phyloP scores from a whole-genome alignment of 148 eudicot species.

The Rhododendron molle region DNA sequence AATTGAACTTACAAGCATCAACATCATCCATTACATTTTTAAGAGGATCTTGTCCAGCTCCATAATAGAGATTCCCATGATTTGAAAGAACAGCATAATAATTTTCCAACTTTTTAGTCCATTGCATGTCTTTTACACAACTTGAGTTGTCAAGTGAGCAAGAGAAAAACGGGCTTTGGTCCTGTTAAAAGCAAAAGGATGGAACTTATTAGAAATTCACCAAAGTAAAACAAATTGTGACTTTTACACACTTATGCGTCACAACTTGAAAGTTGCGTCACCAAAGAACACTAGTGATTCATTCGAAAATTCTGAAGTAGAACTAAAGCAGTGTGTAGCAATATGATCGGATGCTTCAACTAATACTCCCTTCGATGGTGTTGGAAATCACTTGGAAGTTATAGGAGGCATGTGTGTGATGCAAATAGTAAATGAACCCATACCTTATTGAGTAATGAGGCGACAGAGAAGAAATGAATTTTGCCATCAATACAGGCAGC shows the following conservation, averaged over 20 bases:
- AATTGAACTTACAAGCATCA: constrained; percentile 62
- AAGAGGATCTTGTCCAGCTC: constrained; percentile 49
- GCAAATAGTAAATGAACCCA: not conserved
- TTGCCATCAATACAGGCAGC: constrained; percentile 55
- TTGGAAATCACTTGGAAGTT: not conserved
- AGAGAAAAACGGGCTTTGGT: constrained; percentile 45
- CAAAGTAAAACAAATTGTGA: not conserved
- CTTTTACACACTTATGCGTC: not conserved
- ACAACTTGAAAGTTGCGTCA: not conserved
- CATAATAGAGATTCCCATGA: constrained; percentile 49
- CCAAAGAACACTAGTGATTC: not conserved
- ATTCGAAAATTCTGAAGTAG: not conserved
- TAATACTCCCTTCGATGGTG: not conserved
- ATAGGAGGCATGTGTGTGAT: not conserved
- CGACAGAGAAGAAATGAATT: constrained; percentile 57
- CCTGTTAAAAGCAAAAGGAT: constrained; percentile 35
- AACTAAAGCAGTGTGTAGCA: not conserved
- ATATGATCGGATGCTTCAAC: not conserved
- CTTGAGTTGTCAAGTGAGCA: constrained; percentile 47
- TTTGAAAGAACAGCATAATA: constrained; percentile 55
- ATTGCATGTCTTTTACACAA: constrained; percentile 64
- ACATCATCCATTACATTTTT: constrained; percentile 53
- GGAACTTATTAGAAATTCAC: not conserved
- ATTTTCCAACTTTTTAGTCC: constrained; percentile 49
- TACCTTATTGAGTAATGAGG: constrained; percentile 66